These are phyloP conservation scores for Cryptosporidium felis DNA, from an alignment of 169 alveolate species.

Conservation along the genomic window DNA sequence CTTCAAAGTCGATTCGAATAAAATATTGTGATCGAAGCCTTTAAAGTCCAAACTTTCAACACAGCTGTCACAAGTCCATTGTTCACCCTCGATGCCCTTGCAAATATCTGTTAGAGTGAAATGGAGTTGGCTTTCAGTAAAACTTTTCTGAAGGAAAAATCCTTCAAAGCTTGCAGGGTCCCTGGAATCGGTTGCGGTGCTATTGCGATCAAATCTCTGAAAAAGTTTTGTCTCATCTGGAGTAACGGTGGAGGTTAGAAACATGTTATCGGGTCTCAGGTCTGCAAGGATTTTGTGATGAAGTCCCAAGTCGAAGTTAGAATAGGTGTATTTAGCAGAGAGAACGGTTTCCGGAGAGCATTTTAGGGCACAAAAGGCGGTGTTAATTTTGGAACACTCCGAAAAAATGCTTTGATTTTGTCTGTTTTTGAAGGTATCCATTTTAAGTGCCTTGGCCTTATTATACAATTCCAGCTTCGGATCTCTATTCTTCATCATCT, in stretches of 20 bases:
- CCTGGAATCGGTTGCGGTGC: too few species aligned
- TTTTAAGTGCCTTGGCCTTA: neutral
- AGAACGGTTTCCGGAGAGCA: slow-evolving; percentile 54
- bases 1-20: neutral
- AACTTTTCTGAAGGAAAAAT: too few species aligned
- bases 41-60: neutral
- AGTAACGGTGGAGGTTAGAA: neutral
- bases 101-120: too few species aligned
- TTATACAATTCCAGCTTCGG: slow-evolving; percentile 5
- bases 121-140: too few species aligned
- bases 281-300: neutral
- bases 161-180: too few species aligned
- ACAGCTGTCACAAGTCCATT: too few species aligned
- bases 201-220: too few species aligned
- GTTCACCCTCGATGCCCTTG: too few species aligned
- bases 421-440: neutral
- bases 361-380: neutral
- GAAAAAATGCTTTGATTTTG: neutral
- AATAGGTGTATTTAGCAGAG: slow-evolving; percentile 5
- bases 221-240: neutral
- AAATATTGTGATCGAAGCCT: neutral
- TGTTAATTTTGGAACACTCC: neutral
- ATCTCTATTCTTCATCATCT: slow-evolving; percentile 33
- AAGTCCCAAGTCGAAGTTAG: neutral
- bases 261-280: slow-evolving; percentile 32